Evolutionary conservation across 2,329 filamentous ascomycete genomes (phyloP).

Genomic region (Sarocladiaceae sp.): DNA sequence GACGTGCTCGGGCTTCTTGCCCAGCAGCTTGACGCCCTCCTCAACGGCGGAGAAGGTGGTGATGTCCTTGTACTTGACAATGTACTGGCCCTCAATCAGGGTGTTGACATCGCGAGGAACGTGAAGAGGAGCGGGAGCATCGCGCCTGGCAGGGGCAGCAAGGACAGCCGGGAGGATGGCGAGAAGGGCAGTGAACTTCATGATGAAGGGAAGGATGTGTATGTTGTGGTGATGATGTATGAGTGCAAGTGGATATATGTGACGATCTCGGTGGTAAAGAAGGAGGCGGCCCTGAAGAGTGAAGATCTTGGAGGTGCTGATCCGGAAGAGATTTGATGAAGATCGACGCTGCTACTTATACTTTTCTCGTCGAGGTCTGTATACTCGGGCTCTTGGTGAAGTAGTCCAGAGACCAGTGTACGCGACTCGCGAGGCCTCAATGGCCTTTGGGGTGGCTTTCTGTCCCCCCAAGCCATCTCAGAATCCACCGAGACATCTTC

Average conservation of each 20-base stretch:
- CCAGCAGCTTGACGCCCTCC: conserved; percentile 20
- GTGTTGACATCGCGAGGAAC: conserved; percentile 22
- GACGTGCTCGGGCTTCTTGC: conserved; percentile 25
- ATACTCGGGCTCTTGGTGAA: no score
- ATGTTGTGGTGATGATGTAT: neutral
- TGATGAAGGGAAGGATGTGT: conserved; percentile 16
- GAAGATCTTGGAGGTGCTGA: conserved; percentile 2
- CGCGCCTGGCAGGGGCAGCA: conserved; percentile 24
- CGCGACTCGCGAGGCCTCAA: no score
- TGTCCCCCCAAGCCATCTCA: no score
- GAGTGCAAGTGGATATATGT: neutral
- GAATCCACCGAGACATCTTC: no score
- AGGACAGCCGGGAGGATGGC: conserved; percentile 25
- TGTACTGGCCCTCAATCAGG: conserved; percentile 29
- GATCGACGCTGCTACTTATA: conserved; percentile 3
- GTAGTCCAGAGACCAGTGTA: no score
- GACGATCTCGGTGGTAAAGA: neutral
- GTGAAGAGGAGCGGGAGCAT: conserved; percentile 27
- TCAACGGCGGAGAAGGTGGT: conserved; percentile 17
- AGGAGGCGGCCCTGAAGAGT: conserved; percentile 3
- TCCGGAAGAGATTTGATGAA: neutral
- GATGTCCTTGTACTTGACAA: conserved; percentile 28
- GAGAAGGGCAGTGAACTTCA: conserved; percentile 27
- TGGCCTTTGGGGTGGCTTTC: no score
- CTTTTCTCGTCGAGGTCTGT: neutral